Conservation (phyloP, 2,329 filamentous ascomycete genomes). For the Diaporthe longicolla region DNA sequence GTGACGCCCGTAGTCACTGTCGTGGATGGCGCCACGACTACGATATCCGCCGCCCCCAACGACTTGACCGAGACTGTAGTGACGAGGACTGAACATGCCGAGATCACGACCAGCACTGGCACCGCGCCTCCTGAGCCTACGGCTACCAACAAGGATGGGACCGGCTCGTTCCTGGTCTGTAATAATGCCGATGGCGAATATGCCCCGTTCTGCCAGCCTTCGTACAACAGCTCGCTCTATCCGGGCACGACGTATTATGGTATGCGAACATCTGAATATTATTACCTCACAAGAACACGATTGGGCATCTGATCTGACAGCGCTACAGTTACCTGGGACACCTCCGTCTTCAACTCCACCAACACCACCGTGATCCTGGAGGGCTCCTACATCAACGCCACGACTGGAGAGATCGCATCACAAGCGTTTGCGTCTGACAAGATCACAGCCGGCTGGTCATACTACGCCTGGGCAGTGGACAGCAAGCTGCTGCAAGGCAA, state of each 20-base stretch:
- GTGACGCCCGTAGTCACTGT: constrained; percentile 64
- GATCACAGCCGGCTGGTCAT: constrained; percentile 60
- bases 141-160: constrained; percentile 58
- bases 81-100: constrained; percentile 51
- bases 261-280: constrained; percentile 48
- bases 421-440: constrained; percentile 53
- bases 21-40: constrained; percentile 57
- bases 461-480: constrained; percentile 62
- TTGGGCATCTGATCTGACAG: constrained; percentile 9
- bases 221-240: constrained; percentile 58
- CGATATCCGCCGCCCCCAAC: constrained; percentile 56
- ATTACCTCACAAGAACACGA: background rate
- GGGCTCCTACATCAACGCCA: constrained; percentile 58
- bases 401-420: constrained; percentile 46
- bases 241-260: constrained; percentile 66
- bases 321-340: constrained; percentile 68
- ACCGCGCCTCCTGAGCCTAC: constrained; percentile 58
- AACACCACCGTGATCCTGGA: constrained; percentile 56
- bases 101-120: constrained; percentile 54
- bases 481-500: constrained; percentile 52
- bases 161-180: constrained; percentile 66
- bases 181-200: constrained; percentile 61
- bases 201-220: constrained; percentile 68
- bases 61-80: constrained; percentile 57
- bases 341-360: constrained; percentile 62